phyloP scores from a whole-genome alignment of 306 rosid species.

The Corylus heterophylla region DNA sequence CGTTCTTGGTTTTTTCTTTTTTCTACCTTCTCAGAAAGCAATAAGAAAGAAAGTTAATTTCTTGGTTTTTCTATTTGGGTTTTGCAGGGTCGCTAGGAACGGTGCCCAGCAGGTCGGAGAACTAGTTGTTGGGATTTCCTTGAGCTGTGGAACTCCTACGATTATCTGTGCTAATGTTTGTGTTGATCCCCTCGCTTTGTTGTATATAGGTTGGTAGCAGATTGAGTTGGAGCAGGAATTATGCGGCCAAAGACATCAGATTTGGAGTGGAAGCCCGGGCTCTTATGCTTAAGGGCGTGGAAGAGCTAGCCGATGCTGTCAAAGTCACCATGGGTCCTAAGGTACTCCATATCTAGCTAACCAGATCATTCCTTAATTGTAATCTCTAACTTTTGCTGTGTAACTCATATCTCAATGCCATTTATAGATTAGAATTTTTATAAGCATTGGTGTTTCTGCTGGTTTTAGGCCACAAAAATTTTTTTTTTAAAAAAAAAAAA shows the following conservation, averaged over 20 bases:
- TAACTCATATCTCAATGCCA: neutral
- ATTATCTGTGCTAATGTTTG: neutral
- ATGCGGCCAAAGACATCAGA: slow-evolving; percentile 85
- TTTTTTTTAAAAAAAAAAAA: too few species aligned
- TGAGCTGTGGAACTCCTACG: too few species aligned
- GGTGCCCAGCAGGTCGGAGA: slow-evolving; percentile 63
- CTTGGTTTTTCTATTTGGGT: neutral
- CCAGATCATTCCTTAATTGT: neutral
- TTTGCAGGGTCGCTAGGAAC: slow-evolving; percentile 68
- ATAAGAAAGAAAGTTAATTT: neutral
- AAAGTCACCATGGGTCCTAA: slow-evolving; percentile 98
- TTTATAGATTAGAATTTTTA: neutral
- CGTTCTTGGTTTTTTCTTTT: neutral
- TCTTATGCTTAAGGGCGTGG: slow-evolving; percentile 91
- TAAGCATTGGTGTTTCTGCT: neutral
- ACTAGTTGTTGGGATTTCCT: neutral
- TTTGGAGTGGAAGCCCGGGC: slow-evolving; percentile 97
- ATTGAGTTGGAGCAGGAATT: slow-evolving; percentile 70
- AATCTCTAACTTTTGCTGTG: neutral
- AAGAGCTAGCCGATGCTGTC: slow-evolving; percentile 93
- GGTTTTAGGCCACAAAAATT: neutral
- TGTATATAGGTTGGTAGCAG: slow-evolving; percentile 64
- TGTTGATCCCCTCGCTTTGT: neutral
- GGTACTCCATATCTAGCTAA: slow-evolving; percentile 36
- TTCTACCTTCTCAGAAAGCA: neutral